Percentiles rank a stretch among this genome's conserved stretches.
Conservation (phyloP, 169 alveolate genomes). For the Eimeria sp. region DNA sequence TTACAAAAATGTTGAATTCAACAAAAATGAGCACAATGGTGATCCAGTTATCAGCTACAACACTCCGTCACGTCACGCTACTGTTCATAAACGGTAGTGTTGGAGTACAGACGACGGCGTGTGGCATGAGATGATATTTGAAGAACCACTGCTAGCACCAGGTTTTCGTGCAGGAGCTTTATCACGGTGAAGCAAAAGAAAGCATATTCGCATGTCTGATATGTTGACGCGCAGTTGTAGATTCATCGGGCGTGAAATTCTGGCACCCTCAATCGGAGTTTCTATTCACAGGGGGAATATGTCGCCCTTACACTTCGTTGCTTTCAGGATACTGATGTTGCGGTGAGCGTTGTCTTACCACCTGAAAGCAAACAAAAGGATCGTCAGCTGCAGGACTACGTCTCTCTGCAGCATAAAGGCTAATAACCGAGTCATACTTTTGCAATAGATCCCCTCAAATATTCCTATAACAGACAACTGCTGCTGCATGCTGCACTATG, state of each 20-base stretch:
- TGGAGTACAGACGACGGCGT: background rate
- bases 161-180: background rate
- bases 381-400: background rate
- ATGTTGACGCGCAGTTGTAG: background rate
- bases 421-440: background rate
- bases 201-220: background rate
- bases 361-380: background rate
- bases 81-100: background rate
- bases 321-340: background rate
- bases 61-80: background rate
- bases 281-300: background rate
- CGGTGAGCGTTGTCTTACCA: background rate
- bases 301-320: background rate
- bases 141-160: background rate
- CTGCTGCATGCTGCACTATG: background rate
- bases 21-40: background rate
- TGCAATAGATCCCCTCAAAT: background rate
- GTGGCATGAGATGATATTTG: background rate
- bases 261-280: background rate
- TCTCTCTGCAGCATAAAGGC: background rate
- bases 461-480: background rate
- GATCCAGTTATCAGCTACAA: background rate
- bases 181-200: background rate
- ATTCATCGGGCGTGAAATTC: background rate
- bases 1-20: background rate